Evolutionary conservation across 2,329 filamentous ascomycete genomes (phyloP).

Genomic region (Colletotrichum horii): DNA sequence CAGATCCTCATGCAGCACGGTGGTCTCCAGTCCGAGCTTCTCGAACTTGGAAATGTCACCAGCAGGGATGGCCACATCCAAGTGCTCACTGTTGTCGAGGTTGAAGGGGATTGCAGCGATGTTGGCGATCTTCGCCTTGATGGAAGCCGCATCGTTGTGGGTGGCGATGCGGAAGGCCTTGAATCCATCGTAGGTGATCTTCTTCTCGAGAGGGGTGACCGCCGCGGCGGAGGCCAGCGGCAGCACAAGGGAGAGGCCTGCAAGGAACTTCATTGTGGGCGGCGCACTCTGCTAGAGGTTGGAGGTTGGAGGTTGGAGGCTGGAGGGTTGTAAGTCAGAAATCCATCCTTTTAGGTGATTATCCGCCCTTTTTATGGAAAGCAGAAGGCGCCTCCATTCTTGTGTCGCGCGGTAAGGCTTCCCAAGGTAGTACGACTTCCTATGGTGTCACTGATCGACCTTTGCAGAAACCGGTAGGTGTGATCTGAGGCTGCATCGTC

Average conservation of each 20-base stretch:
- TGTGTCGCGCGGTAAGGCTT: neutral
- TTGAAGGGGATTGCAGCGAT: conserved; percentile 23
- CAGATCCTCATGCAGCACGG: conserved; percentile 25
- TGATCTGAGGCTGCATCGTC: conserved; percentile 4
- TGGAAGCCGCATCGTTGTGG: conserved; percentile 39
- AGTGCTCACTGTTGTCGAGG: conserved; percentile 19
- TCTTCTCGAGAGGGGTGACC: conserved; percentile 7
- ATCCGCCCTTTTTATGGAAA: neutral
- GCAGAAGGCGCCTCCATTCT: neutral
- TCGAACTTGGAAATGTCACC: conserved; percentile 27
- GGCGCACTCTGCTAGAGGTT: neutral
- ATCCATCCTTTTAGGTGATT: rapidly evolving
- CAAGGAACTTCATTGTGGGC: conserved; percentile 14
- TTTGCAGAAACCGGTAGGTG: conserved; percentile 21
- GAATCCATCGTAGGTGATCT: conserved; percentile 34
- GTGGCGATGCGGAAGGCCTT: conserved; percentile 50
- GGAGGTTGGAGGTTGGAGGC: neutral
- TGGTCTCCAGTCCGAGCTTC: conserved; percentile 25
- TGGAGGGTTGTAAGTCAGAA: rapidly evolving
- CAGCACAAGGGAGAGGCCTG: neutral
- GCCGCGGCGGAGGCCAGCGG: conserved; percentile 17
- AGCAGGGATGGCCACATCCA: conserved; percentile 30
- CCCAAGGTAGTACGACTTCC: neutral
- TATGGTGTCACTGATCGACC: neutral
- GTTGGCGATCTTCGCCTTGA: conserved; percentile 36